Conservation (phyloP, 2,329 filamentous ascomycete genomes). For the Zalaria obscura region DNA sequence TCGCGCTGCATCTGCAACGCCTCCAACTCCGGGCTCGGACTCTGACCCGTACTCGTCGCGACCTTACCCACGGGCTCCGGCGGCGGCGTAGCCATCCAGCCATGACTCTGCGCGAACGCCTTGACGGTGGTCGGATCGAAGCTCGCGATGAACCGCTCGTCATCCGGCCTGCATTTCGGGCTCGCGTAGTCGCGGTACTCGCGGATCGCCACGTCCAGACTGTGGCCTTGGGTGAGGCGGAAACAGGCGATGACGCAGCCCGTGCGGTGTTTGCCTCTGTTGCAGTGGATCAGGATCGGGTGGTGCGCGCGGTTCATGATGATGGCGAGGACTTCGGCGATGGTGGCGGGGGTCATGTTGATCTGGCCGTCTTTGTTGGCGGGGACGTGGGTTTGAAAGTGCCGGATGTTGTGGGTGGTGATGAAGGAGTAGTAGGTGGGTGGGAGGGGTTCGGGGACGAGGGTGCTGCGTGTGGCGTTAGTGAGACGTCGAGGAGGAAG, state of each 20-base stretch:
- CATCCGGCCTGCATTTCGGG: constrained; percentile 33
- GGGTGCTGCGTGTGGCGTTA: constrained; percentile 21
- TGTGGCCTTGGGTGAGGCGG: constrained; percentile 58
- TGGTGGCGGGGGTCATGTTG: constrained; percentile 49
- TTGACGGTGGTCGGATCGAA: constrained; percentile 3
- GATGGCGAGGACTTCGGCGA: constrained; percentile 56
- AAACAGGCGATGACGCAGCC: constrained; percentile 77
- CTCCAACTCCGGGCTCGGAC: no score
- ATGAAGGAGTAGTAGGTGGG: constrained; percentile 47
- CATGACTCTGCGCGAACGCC: constrained; percentile 4
- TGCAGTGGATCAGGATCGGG: constrained; percentile 80
- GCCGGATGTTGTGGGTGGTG: constrained; percentile 49
- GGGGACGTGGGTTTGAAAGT: constrained; percentile 62
- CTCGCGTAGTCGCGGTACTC: constrained; percentile 57
- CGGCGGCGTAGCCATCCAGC: constrained; percentile 5
- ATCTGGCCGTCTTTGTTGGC: constrained; percentile 67
- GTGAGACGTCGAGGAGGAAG: not conserved
- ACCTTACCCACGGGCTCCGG: constrained; percentile 2
- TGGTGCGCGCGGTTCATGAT: constrained; percentile 61
- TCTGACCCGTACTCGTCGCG: no score
- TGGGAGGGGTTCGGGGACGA: constrained; percentile 35
- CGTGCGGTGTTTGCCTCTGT: constrained; percentile 86
- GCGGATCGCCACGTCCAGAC: constrained; percentile 44
- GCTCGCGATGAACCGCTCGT: constrained; percentile 27
- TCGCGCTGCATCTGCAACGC: not conserved